Percentiles rank a stretch among this genome's conserved stretches.
phyloP scores from a whole-genome alignment of 139 green algal species.

The Chlamydomonas sp. region DNA sequence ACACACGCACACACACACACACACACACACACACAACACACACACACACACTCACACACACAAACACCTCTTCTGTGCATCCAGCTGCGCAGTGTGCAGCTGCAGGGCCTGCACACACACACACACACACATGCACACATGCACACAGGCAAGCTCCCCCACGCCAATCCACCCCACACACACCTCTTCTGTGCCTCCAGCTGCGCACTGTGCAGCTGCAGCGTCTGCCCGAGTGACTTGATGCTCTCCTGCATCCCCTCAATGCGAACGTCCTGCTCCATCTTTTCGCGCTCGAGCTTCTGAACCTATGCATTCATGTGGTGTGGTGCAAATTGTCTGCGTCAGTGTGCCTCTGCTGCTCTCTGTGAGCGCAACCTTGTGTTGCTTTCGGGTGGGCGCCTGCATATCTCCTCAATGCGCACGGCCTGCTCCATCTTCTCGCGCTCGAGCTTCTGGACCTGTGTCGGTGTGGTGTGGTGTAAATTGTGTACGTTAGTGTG shows the following conservation, averaged over 20 bases:
- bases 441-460: constrained; percentile 66
- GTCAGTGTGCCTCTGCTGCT: constrained; percentile 66
- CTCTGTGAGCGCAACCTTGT: constrained; percentile 78
- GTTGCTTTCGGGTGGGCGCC: too few relatives aligned
- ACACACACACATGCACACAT: too few relatives aligned
- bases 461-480: too few relatives aligned
- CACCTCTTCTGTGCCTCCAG: constrained; percentile 60
- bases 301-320: too few relatives aligned
- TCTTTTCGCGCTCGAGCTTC: constrained; percentile 70
- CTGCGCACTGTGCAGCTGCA: constrained; percentile 53
- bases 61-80: constrained; percentile 64
- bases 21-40: too few relatives aligned
- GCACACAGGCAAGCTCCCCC: too few relatives aligned
- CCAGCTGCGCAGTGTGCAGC: constrained; percentile 55
- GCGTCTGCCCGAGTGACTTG: constrained; percentile 49
- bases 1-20: too few relatives aligned
- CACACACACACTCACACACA: too few relatives aligned
- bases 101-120: constrained; percentile 50
- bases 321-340: too few relatives aligned
- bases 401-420: too few relatives aligned
- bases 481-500: too few relatives aligned
- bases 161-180: too few relatives aligned
- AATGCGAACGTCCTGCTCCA: constrained; percentile 72
- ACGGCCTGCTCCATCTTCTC: constrained; percentile 79
- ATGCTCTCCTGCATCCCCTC: constrained; percentile 44